These are phyloP conservation scores for Diplodia seriata DNA, from an alignment of 2,329 filamentous ascomycete species.

Conservation along the genomic window DNA sequence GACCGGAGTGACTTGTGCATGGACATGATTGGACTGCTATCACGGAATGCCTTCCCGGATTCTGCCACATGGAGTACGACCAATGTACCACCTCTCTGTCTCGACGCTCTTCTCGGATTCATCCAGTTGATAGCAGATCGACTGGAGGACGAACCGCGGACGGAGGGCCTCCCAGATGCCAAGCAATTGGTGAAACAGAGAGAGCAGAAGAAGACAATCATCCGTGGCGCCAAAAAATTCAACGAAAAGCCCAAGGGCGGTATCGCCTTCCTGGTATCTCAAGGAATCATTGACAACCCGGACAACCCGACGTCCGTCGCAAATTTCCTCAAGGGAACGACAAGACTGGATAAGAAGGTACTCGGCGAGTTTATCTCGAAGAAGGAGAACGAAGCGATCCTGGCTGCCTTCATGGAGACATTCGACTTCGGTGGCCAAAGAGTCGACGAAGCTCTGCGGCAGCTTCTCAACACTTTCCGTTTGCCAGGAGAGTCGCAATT, in stretches of 20 bases:
- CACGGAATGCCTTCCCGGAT: constrained; percentile 93
- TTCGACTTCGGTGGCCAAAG: constrained; percentile 88
- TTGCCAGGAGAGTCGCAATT: constrained; percentile 90
- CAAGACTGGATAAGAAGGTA: constrained; percentile 85
- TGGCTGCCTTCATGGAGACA: constrained; percentile 82
- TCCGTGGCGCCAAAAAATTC: constrained; percentile 87
- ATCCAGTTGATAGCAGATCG: constrained; percentile 91
- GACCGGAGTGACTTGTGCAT: constrained; percentile 91
- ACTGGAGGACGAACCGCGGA: constrained; percentile 71
- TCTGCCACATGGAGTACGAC: constrained; percentile 99
- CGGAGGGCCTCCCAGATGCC: constrained; percentile 71
- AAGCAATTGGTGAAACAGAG: constrained; percentile 73
- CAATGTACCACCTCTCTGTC: constrained; percentile 91
- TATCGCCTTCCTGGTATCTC: constrained; percentile 81
- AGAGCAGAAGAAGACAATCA: constrained; percentile 83
- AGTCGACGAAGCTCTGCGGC: constrained; percentile 86
- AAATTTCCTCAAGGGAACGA: constrained; percentile 85
- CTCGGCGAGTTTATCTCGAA: constrained; percentile 95
- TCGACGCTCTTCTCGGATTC: constrained; percentile 89
- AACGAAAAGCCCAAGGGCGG: constrained; percentile 94
- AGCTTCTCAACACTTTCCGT: constrained; percentile 89
- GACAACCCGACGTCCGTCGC: constrained; percentile 79
- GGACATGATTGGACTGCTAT: constrained; percentile 91
- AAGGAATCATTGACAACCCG: constrained; percentile 82
- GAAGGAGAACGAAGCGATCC: constrained; percentile 81